phyloP scores from a whole-genome alignment of 192 early-diverging fungal genomes.

The Gigaspora rosea region DNA sequence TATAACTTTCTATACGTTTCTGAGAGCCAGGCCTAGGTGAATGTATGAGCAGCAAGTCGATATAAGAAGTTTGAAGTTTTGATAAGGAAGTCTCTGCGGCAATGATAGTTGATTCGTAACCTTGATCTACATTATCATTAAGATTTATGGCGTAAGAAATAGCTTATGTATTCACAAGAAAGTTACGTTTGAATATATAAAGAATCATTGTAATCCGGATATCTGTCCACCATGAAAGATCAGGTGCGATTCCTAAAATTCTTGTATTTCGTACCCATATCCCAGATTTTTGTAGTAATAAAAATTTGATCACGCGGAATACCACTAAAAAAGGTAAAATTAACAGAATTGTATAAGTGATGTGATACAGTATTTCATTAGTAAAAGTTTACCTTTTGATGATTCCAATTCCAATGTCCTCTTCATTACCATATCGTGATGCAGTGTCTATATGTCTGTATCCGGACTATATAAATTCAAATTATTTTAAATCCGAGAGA shows the following conservation, averaged over 20 bases:
- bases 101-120: conserved; percentile 46
- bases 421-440: conserved; percentile 46
- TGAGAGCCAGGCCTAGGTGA: conserved; percentile 55
- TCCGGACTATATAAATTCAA: conserved; percentile 40
- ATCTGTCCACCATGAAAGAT: too few species aligned
- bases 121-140: conserved; percentile 40
- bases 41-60: conserved; percentile 67
- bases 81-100: conserved; percentile 56
- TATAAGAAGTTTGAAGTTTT: conserved; percentile 53
- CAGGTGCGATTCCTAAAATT: too few species aligned
- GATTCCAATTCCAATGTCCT: conserved; percentile 46
- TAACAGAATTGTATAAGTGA: background rate
- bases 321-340: background rate
- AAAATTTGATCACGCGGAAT: conserved; percentile 57
- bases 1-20: conserved; percentile 50
- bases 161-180: too few species aligned
- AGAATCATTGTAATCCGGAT: too few species aligned
- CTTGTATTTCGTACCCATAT: conserved; percentile 23
- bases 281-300: conserved; percentile 65
- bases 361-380: background rate
- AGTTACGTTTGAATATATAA: too few species aligned
- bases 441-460: conserved; percentile 62
- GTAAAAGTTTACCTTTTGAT: conserved; percentile 40
- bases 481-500: too few species aligned
- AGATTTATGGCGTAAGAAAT: too few species aligned